Base-by-base conservation (phyloP, 805 yeast species). In the Brettanomyces sp. region DNA sequence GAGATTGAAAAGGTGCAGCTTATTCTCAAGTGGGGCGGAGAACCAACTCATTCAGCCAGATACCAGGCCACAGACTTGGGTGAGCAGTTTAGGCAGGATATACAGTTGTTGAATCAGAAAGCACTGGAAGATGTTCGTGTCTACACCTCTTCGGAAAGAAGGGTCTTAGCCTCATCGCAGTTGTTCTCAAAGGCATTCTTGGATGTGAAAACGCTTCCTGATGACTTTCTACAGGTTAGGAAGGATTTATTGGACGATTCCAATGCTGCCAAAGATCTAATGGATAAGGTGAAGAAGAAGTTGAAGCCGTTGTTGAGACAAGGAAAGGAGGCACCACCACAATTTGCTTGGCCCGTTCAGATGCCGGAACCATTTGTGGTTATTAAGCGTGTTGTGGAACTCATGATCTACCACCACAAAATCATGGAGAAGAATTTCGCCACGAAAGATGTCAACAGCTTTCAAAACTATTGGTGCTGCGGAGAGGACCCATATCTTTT, bases 11-110 rank as follows among this genome's bases (percentile, higher is more conserved):
- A 93, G 61, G 97, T 91, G 23, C 99, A 93, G 64, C 81, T 93
- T 51, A 95, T 93, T 50, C 71, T 93, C 56, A 93, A 93, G 63
- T 93, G 99, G 99, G 99, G 99, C 56, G 99, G 99, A 52, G 99
- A 93, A 64, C 97, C 99, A 5, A 93, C 99, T 1, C 99, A 93
- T 63, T 89, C 97, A 9, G 97, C 98, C 2, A 77, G 82, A 51
- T 85, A 88, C 62, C 99, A 93, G 67, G 95, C 96, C 1, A 76
- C 82, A 28, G 99, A 93, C 64, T 77, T 93, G 18, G 99, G 99
- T 45, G 98, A 91, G 60, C 96, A 90, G 65, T 76, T 85, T 68
- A 80, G 99, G 58, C 96, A 91, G 61, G 95, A 93, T 63, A 76
- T 89, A 55, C 82, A 86, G 59, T 72, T 93, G 48, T 72, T 93